Evolutionary conservation across 2,329 filamentous ascomycete genomes (phyloP).

Genomic region (Aspergillus aculeatus): DNA sequence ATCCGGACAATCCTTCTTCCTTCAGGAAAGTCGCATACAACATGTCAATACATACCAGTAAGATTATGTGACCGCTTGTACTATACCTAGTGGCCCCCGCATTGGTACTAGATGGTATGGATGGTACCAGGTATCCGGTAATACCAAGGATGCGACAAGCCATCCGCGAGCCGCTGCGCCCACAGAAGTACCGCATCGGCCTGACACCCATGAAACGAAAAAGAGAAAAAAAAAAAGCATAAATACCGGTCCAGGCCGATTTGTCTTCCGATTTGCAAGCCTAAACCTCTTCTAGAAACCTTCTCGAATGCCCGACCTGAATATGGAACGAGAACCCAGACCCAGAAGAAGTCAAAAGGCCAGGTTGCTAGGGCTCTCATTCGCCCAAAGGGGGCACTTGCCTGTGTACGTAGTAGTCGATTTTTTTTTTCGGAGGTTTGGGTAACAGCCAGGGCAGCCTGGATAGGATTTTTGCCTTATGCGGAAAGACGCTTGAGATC

Average conservation of each 20-base stretch:
- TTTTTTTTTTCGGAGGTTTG: too few species aligned
- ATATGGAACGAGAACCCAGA: not conserved
- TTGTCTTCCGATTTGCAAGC: not conserved
- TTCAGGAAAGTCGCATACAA: not conserved
- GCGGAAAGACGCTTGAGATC: too few species aligned
- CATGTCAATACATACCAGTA: not conserved
- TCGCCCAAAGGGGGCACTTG: not conserved
- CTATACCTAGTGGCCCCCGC: not conserved
- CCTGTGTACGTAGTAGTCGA: too few species aligned
- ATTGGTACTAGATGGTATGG: not conserved
- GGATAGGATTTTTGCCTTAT: too few species aligned
- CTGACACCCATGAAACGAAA: too few species aligned
- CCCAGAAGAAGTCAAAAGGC: not conserved
- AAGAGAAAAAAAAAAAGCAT: not conserved
- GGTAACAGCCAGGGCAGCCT: too few species aligned
- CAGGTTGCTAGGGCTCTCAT: not conserved
- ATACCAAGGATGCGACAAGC: too few species aligned
- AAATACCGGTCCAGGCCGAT: not conserved
- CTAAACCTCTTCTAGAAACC: slow-evolving; percentile 16
- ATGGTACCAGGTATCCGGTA: too few species aligned
- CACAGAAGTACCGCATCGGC: too few species aligned
- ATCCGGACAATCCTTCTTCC: not conserved
- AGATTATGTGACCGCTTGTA: not conserved
- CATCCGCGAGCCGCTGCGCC: too few species aligned
- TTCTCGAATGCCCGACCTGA: slow-evolving; percentile 15